These are phyloP conservation scores for Phytophthora litchii DNA, from an alignment of 352 stramenopile species.

Conservation along the genomic window DNA sequence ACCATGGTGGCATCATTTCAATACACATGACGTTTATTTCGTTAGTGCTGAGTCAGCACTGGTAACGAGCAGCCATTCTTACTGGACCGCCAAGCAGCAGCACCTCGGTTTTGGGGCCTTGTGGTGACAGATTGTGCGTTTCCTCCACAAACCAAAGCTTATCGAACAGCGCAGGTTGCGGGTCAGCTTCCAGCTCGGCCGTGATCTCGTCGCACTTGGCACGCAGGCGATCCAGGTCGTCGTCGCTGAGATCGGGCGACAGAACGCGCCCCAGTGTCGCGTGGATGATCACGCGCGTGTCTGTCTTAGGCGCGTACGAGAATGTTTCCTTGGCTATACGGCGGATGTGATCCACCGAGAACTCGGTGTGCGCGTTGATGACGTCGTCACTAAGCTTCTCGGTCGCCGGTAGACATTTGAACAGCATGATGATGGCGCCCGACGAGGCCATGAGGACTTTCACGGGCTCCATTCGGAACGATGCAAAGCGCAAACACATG, in stretches of 20 bases:
- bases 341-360: conserved; percentile 64
- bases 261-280: conserved; percentile 67
- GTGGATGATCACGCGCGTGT: conserved; percentile 68
- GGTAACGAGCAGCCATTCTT: neutral
- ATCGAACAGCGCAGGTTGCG: conserved; percentile 41
- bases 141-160: conserved; percentile 79
- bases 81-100: conserved; percentile 35
- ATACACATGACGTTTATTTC: neutral
- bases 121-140: conserved; percentile 64
- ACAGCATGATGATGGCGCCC: conserved; percentile 73
- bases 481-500: conserved; percentile 44
- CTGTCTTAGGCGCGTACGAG: conserved; percentile 48
- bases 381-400: conserved; percentile 16
- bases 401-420: conserved; percentile 41
- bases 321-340: conserved; percentile 55
- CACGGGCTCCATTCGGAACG: conserved; percentile 53
- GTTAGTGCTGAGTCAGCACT: neutral
- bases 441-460: conserved; percentile 66
- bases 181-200: conserved; percentile 31
- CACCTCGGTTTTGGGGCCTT: conserved; percentile 53
- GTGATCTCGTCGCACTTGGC: conserved; percentile 66
- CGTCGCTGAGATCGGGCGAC: conserved; percentile 42
- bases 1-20: neutral
- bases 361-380: conserved; percentile 46
- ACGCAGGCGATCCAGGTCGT: conserved; percentile 41